phyloP scores from a whole-genome alignment of 139 green algal genomes.

The Chlorella ohadii region DNA sequence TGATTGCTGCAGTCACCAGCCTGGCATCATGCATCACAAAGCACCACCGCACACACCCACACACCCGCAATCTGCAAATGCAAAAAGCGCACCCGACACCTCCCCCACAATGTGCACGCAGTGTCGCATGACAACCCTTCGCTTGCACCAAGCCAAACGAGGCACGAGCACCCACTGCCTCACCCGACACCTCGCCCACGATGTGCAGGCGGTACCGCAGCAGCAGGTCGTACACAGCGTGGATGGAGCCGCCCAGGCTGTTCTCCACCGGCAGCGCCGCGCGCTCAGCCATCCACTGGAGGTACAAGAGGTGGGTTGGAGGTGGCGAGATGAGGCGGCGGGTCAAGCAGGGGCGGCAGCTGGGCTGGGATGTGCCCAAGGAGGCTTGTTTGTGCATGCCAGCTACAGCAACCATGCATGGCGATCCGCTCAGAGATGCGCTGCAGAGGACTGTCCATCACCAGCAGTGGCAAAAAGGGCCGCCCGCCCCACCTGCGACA shows the following conservation, averaged over 20 bases:
- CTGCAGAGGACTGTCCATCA: too few species aligned
- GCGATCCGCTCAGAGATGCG: too few species aligned
- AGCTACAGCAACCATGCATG: background rate
- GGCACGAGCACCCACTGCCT: too few species aligned
- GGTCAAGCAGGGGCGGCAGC: too few species aligned
- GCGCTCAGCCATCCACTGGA: slow-evolving; percentile 73
- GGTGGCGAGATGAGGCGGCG: too few species aligned
- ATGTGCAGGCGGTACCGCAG: slow-evolving; percentile 89
- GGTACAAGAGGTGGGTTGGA: too few species aligned
- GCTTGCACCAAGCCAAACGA: background rate
- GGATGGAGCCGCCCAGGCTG: slow-evolving; percentile 83
- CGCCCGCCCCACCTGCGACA: background rate
- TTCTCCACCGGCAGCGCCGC: slow-evolving; percentile 89
- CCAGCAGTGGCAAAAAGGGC: background rate
- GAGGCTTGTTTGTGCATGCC: background rate
- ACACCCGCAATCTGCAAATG: too few species aligned
- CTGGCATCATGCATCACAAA: too few species aligned
- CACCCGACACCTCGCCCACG: slow-evolving; percentile 80
- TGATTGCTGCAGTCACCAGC: too few species aligned
- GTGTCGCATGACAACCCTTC: too few species aligned
- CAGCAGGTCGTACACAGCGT: slow-evolving; percentile 92
- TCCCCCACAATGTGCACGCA: slow-evolving; percentile 92
- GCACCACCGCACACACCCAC: too few species aligned
- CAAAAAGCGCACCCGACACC: slow-evolving; percentile 32
- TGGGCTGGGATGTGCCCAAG: too few species aligned